These are phyloP conservation scores for Porphyrellus cyaneotinctus DNA, from an alignment of 768 basidiomycete genomes.

Conservation along the genomic window DNA sequence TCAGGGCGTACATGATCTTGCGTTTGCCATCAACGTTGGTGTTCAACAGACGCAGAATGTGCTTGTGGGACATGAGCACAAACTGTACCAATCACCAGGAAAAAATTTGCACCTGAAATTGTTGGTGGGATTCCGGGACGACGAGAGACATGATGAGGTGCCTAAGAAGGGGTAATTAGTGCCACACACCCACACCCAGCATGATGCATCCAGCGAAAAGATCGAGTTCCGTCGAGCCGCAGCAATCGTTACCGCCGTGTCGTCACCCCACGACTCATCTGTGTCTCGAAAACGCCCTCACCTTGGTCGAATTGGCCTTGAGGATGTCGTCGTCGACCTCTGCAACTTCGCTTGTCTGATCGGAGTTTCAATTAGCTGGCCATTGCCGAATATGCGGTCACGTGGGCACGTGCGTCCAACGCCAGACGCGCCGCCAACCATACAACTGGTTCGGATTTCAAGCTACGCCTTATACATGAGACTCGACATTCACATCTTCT, in stretches of 20 bases:
- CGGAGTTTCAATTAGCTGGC: slow-evolving; percentile 26
- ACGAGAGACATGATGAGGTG: slow-evolving; percentile 83
- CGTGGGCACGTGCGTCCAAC: slow-evolving; percentile 19
- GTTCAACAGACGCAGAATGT: slow-evolving; percentile 98
- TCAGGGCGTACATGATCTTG: slow-evolving; percentile 99
- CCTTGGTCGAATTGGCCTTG: slow-evolving; percentile 23
- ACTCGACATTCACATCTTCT: slow-evolving; percentile 2
- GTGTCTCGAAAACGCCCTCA: slow-evolving; percentile 15
- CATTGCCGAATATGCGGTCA: slow-evolving; percentile 25
- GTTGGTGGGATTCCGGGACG: slow-evolving; percentile 90
- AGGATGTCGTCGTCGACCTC: slow-evolving; percentile 10
- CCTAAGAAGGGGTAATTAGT: slow-evolving; percentile 1
- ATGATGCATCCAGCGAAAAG: slow-evolving; percentile 20
- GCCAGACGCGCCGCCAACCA: slow-evolving; percentile 10
- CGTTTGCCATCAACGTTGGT: slow-evolving; percentile 99
- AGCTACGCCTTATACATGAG: slow-evolving; percentile 12
- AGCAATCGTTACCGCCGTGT: not conserved
- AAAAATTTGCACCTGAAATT: slow-evolving; percentile 72
- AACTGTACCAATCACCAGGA: not conserved
- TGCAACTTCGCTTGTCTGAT: not conserved
- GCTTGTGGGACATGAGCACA: slow-evolving; percentile 44
- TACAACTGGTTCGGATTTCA: slow-evolving; percentile 15
- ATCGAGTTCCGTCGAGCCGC: not conserved
- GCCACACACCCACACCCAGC: slow-evolving; percentile 13
- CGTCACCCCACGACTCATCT: not conserved